Evolutionary conservation across 2,329 filamentous ascomycete genomes (phyloP), one percentile per base, ranked within the genome.

Genomic region (Mycogone perniciosa): DNA sequence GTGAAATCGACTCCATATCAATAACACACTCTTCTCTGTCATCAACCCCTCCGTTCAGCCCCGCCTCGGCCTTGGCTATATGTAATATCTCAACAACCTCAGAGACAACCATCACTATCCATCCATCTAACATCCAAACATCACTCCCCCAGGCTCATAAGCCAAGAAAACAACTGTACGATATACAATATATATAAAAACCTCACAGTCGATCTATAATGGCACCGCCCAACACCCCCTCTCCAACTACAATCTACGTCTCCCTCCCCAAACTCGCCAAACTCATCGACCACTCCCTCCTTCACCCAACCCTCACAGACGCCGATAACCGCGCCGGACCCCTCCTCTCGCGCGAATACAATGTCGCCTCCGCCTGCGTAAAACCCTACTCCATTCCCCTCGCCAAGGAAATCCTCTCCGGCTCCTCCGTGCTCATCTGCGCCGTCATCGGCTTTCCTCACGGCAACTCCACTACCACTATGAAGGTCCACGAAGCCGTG

Each of bases 271-370:
- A 76, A 52, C 62, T 81, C 48, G 75, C 77, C 55, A 76, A 76
- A 56, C 70, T 71, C 64, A 82, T 84, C 56, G 80, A 84, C 56
- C 80, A 83, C 62, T 82, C 79, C 9, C 72, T 84, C 11, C 71
- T 84, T 1, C 79, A 82, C 57, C 81, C 81, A 4, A 81, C 78
- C 47, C 74, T 84, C 71, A 82, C 80, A 6, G 79, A 83, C 59
- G 62, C 61, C 11, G 76, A 81, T 1, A 71, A 83, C 45, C 53
- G 69, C 2, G 59, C 66, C 1, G 80, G 79, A 4, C 71, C 83
- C 1, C 57, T 65, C 7, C 71, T 79, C 40, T 66, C 73, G 11
- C 72, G 68, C 47, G 65, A 71, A 11, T 68, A 76, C 64, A 62
- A 67, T 37, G 76, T 82, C 13, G 77, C 77, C 1, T 74, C 79